Base-by-base conservation (phyloP, 805 yeast species). In the Ogataea sp. region DNA sequence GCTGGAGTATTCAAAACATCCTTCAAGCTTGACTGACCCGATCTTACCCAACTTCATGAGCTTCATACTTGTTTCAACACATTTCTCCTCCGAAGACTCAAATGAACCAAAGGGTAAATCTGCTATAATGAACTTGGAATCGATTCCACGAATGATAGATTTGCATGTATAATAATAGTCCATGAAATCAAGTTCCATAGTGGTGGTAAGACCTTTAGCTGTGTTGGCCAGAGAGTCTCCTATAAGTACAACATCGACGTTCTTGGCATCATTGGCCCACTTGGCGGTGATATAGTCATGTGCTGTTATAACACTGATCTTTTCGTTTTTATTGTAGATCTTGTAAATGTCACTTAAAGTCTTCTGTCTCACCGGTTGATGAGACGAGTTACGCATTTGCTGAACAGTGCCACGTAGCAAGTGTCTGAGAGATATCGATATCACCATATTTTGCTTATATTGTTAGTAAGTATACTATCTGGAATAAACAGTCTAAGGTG, bases 191-290 rank as follows among this genome's bases (percentile, higher is more conserved):
- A 93, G 61, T 50, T 83, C 83, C 43, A 81, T 78, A 0, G 97
- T 82, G 32, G 83, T 78, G 2, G 68, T 68, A 53, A 82, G 80
- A 0, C 98, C 98, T 45, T 86, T 68, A 0, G 95, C 72, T 1
- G 85, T 89, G 96, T 88, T 90, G 0, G 96, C 87, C 20, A 93
- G 62, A 1, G 97, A 89, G 58, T 90, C 98, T 3, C 98, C 98
- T 4, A 90, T 80, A 2, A 90, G 68, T 6, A 80, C 67, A 42
- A 80, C 69, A 49, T 87, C 95, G 2, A 75, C 68, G 1, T 73
- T 71, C 1, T 89, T 75, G 15, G 64, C 54, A 25, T 80, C 82
- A 24, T 47, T 41, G 0, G 85, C 88, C 53, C 79, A 66, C 20
- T 63, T 63, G 1, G 77, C 87, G 2, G 37, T 80, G 15, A 89